A percentile compares a stretch with the other conserved stretches of the same genome.
These are phyloP conservation scores for Suaeda aralocaspica DNA, from an alignment of 148 eudicot species.

Conservation along the genomic window DNA sequence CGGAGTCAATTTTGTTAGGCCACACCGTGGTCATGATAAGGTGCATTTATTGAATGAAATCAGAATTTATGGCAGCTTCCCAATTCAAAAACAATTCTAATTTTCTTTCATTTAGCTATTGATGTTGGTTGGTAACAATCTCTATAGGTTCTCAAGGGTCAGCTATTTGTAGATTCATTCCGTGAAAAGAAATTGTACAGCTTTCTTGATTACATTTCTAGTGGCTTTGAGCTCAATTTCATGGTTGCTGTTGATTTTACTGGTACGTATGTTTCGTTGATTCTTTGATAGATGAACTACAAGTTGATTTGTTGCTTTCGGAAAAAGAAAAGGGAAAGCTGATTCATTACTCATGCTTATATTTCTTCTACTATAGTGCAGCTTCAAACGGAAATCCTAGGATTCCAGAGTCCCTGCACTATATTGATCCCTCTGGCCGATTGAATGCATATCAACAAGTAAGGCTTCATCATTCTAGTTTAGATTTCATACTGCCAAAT, in stretches of 20 bases:
- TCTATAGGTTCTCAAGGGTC: slow-evolving; percentile 69
- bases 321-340: too few species aligned
- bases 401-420: slow-evolving; percentile 64
- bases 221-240: slow-evolving; percentile 71
- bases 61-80: background rate
- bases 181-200: slow-evolving; percentile 61
- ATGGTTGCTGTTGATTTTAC: slow-evolving; percentile 93
- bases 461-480: slow-evolving; percentile 16
- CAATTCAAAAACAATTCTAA: background rate
- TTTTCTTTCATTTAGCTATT: background rate
- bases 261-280: slow-evolving; percentile 35
- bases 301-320: background rate
- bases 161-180: slow-evolving; percentile 68
- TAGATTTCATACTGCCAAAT: background rate
- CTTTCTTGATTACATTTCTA: slow-evolving; percentile 88
- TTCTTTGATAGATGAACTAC: background rate
- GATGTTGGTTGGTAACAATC: slow-evolving; percentile 7
- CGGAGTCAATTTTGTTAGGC: slow-evolving; percentile 57
- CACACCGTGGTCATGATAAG: slow-evolving; percentile 60
- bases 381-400: slow-evolving; percentile 87
- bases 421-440: slow-evolving; percentile 76
- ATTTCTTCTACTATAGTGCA: slow-evolving; percentile 26
- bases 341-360: background rate
- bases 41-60: slow-evolving; percentile 25
- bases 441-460: slow-evolving; percentile 91